Conservation (phyloP, 495 filamentous ascomycete genomes). For the Daldinia loculata region DNA sequence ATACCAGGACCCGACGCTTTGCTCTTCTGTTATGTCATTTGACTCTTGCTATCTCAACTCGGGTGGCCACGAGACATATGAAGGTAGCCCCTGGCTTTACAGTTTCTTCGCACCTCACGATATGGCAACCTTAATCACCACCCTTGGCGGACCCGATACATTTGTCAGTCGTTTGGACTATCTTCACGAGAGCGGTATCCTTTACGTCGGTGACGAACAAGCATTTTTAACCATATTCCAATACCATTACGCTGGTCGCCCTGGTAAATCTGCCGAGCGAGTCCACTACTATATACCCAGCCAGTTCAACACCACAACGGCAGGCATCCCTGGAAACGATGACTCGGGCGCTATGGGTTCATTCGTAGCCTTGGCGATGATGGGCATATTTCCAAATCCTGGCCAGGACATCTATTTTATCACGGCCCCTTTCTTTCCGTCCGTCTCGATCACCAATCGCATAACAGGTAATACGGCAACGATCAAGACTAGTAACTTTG, state of each 20-base stretch:
- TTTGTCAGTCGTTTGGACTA: conserved; percentile 68
- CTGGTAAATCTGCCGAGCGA: conserved; percentile 66
- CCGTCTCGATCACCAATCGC: conserved; percentile 65
- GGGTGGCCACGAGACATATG: conserved; percentile 69
- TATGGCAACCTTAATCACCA: conserved; percentile 65
- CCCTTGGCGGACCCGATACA: conserved; percentile 63
- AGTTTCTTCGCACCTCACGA: conserved; percentile 72
- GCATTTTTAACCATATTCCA: conserved; percentile 71
- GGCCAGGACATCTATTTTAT: conserved; percentile 76
- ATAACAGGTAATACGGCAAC: conserved; percentile 69
- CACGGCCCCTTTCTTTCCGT: conserved; percentile 68
- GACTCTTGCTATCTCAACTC: conserved; percentile 67
- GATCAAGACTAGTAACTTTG: conserved; percentile 67
- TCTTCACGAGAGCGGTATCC: conserved; percentile 66
- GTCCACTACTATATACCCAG: conserved; percentile 72
- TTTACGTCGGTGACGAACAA: conserved; percentile 73
- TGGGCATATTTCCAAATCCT: conserved; percentile 72
- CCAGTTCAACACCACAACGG: conserved; percentile 64
- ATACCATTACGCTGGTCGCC: conserved; percentile 73
- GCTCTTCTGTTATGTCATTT: conserved; percentile 55
- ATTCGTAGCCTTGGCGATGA: conserved; percentile 68
- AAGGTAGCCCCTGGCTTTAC: conserved; percentile 72
- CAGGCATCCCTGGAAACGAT: conserved; percentile 74
- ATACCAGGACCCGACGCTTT: conserved; percentile 67
- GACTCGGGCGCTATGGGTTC: conserved; percentile 75